phyloP scores from a whole-genome alignment of 2,329 filamentous ascomycete species.

The Penicillium sumatraense region DNA sequence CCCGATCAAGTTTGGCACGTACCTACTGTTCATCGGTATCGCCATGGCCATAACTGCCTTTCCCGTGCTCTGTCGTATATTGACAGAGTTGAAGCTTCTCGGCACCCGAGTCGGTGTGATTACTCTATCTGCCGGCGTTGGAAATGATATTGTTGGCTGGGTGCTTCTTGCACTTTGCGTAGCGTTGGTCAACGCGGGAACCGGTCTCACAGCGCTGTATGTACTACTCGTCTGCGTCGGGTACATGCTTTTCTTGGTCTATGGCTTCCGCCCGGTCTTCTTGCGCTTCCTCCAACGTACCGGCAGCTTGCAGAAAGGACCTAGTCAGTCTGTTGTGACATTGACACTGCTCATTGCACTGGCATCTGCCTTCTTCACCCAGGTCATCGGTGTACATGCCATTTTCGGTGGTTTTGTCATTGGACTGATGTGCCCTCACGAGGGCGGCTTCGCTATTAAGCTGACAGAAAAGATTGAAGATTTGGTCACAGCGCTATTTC shows the following conservation, averaged over 20 bases:
- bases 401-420: constrained; percentile 94
- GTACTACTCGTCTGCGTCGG: constrained; percentile 77
- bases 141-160: constrained; percentile 92
- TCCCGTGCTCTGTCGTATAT: constrained; percentile 89
- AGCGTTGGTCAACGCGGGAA: constrained; percentile 85
- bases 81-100: constrained; percentile 87
- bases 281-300: constrained; percentile 73
- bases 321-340: constrained; percentile 81
- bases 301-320: constrained; percentile 82
- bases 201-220: constrained; percentile 80
- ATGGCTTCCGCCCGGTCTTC: constrained; percentile 73
- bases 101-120: constrained; percentile 84
- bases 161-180: constrained; percentile 91
- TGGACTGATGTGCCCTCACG: constrained; percentile 86
- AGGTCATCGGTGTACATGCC: constrained; percentile 88
- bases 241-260: constrained; percentile 77
- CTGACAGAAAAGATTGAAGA: constrained; percentile 95
- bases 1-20: constrained; percentile 65
- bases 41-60: constrained; percentile 91
- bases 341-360: constrained; percentile 81
- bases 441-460: constrained; percentile 87
- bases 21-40: constrained; percentile 83
- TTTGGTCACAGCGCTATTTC: constrained; percentile 78
- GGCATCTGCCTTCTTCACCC: constrained; percentile 81
- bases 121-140: constrained; percentile 85